Evolutionary conservation across 106 monocot genomes (phyloP).

Genomic region (Dendrobium nobile): DNA sequence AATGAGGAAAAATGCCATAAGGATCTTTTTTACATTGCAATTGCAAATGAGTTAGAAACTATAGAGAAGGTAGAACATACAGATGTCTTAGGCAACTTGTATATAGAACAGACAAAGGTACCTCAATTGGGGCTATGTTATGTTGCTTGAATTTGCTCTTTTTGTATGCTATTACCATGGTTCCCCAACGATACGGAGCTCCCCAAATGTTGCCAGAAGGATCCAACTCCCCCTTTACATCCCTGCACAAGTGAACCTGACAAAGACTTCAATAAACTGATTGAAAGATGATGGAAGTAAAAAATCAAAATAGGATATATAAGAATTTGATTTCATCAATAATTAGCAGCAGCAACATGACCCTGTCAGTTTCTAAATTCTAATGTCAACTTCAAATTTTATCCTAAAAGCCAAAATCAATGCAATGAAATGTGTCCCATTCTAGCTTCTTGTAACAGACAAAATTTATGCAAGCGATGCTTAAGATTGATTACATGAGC

Average conservation of each 20-base stretch:
- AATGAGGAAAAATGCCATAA: too few relatives aligned
- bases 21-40: too few relatives aligned
- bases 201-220: slow-evolving; percentile 68
- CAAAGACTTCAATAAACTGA: slow-evolving; percentile 28
- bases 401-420: too few relatives aligned
- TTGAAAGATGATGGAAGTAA: slow-evolving; percentile 1
- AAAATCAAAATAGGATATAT: background rate
- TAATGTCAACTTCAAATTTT: background rate
- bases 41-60: too few relatives aligned
- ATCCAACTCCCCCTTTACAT: slow-evolving; percentile 63
- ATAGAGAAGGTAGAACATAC: too few relatives aligned
- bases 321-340: background rate
- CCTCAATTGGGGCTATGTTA: slow-evolving; percentile 77
- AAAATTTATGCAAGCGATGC: too few relatives aligned
- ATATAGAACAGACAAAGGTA: slow-evolving; percentile 3
- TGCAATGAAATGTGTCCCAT: too few relatives aligned
- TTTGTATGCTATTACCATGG: slow-evolving; percentile 91
- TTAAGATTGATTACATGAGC: too few relatives aligned
- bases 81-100: background rate
- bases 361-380: background rate
- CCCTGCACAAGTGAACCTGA: slow-evolving; percentile 81
- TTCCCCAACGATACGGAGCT: slow-evolving; percentile 90
- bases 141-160: slow-evolving; percentile 71
- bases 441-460: too few relatives aligned
- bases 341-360: background rate